Conservation (phyloP, 257 asterid species). For the Dorcoceras hygrometricum region DNA sequence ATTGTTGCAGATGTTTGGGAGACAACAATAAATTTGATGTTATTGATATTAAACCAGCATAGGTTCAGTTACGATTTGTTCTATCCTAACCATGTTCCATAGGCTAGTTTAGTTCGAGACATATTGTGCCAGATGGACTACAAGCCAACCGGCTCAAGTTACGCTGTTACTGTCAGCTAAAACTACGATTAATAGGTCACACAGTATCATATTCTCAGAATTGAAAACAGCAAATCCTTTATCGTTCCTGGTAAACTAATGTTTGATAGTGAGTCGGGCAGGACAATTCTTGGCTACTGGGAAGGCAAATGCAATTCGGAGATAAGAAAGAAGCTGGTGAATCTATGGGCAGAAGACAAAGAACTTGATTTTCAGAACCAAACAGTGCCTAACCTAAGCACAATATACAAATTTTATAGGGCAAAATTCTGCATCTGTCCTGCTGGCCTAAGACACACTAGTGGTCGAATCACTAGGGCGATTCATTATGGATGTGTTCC, state of each 20-base stretch:
- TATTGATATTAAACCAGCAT: no score
- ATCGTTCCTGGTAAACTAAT: no score
- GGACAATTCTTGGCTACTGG: conserved; percentile 28
- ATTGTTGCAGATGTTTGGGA: no score
- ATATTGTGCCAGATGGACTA: no score
- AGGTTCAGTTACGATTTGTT: no score
- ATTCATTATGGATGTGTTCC: conserved; percentile 34
- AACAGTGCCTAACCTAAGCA: background rate
- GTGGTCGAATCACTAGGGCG: conserved; percentile 15
- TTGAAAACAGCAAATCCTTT: no score
- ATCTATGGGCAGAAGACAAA: conserved; percentile 15
- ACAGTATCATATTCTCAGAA: background rate
- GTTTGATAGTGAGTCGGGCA: background rate
- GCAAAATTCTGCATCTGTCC: conserved; percentile 33
- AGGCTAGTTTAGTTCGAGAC: no score
- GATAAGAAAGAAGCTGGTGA: conserved; percentile 18
- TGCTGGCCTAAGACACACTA: conserved; percentile 21
- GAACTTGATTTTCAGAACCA: background rate
- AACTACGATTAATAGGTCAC: background rate
- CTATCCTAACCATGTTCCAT: no score
- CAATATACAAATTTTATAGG: background rate
- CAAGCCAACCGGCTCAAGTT: no score
- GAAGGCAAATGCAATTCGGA: conserved; percentile 22
- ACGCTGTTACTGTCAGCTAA: background rate
- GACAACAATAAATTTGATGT: no score